Evolutionary conservation across 2,329 filamentous ascomycete species (phyloP).

Genomic region (Penicillium decumbens): DNA sequence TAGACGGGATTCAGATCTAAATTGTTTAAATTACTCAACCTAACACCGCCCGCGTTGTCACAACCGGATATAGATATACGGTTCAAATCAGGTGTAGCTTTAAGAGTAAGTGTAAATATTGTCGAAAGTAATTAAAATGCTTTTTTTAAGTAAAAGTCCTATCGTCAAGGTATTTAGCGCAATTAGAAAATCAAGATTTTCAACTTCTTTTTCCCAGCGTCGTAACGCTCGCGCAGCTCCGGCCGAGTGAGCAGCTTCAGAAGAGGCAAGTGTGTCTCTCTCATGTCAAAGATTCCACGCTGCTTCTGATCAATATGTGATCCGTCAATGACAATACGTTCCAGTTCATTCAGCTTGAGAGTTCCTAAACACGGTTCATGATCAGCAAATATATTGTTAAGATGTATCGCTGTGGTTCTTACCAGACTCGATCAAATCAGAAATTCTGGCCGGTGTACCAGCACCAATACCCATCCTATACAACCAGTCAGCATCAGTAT

Average conservation of each 20-base stretch:
- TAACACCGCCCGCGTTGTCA: too few species aligned
- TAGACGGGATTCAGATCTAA: too few species aligned
- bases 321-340: constrained; percentile 80
- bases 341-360: constrained; percentile 64
- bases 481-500: constrained; percentile 21
- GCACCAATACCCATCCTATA: constrained; percentile 76
- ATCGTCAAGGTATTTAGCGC: background rate
- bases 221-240: constrained; percentile 68
- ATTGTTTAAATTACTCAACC: too few species aligned
- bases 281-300: constrained; percentile 89
- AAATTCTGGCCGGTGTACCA: constrained; percentile 78
- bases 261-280: constrained; percentile 79
- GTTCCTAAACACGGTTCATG: constrained; percentile 49
- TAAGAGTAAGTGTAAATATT: background rate
- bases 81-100: background rate
- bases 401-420: constrained; percentile 26
- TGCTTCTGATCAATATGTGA: constrained; percentile 95
- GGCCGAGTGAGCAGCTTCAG: constrained; percentile 66
- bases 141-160: background rate
- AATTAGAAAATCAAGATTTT: constrained; percentile 49
- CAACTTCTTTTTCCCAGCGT: constrained; percentile 50
- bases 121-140: background rate
- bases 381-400: constrained; percentile 2
- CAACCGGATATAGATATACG: background rate
- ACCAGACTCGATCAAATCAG: constrained; percentile 78